These are phyloP conservation scores for Metschnikowia rubicola DNA, from an alignment of 805 yeast genomes.

Conservation along the genomic window DNA sequence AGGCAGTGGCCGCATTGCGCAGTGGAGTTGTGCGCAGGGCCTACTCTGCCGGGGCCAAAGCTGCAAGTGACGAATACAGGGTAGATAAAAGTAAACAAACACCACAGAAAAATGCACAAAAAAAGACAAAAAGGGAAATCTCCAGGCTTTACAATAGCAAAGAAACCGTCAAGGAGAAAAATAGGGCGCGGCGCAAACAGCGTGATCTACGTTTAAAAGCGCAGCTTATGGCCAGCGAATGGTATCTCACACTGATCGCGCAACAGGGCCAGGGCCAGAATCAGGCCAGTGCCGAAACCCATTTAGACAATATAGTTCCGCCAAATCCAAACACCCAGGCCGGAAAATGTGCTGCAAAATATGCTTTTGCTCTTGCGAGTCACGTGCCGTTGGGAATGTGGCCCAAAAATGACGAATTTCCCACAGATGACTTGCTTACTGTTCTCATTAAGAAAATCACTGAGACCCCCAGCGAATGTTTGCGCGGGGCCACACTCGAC, in stretches of 20 bases:
- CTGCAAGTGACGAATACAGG: background rate
- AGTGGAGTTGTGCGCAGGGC: background rate
- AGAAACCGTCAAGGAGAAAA: constrained; percentile 46
- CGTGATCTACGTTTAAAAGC: constrained; percentile 43
- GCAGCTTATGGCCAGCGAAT: constrained; percentile 16
- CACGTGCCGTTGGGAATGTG: constrained; percentile 6
- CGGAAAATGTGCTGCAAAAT: background rate
- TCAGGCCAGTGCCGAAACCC: background rate
- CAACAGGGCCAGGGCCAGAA: too few species aligned
- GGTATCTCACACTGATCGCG: constrained; percentile 4
- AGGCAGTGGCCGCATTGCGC: constrained; percentile 39
- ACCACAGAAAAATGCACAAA: background rate
- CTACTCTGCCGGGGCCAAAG: background rate
- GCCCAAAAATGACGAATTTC: constrained; percentile 4
- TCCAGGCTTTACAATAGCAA: constrained; percentile 46
- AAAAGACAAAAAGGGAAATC: constrained; percentile 38
- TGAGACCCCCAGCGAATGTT: too few species aligned
- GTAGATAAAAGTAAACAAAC: constrained; percentile 28
- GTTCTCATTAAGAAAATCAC: too few species aligned
- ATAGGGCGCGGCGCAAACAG: constrained; percentile 40
- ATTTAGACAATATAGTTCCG: too few species aligned
- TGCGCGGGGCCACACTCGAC: background rate
- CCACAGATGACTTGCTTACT: background rate
- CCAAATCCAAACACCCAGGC: background rate
- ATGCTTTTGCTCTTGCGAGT: constrained; percentile 7